Evolutionary conservation across 345 rosid species (phyloP).

Genomic region (Hirschfeldia incana): DNA sequence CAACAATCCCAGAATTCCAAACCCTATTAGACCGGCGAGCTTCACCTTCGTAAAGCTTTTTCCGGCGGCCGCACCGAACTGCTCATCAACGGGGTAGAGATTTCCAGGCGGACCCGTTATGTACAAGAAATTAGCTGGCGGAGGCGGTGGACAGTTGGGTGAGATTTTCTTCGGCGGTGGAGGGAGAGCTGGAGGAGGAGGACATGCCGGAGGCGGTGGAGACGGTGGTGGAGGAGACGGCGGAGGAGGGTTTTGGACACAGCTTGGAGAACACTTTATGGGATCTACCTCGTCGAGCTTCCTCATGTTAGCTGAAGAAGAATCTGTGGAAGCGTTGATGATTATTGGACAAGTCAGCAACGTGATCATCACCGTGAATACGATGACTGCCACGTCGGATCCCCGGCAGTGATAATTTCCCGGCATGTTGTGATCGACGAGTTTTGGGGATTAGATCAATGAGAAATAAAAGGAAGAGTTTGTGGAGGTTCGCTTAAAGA

Average conservation of each 20-base stretch:
- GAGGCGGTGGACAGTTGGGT: slow-evolving; percentile 62
- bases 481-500: slow-evolving; percentile 16
- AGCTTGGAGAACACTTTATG: slow-evolving; percentile 54
- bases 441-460: neutral
- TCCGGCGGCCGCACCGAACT: slow-evolving; percentile 37
- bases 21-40: slow-evolving; percentile 40
- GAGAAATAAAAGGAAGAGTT: neutral
- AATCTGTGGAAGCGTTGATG: slow-evolving; percentile 28
- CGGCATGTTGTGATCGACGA: slow-evolving; percentile 25
- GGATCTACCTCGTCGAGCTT: slow-evolving; percentile 42
- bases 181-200: slow-evolving; percentile 49
- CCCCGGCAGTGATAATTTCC: neutral
- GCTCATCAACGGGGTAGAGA: slow-evolving; percentile 53
- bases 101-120: slow-evolving; percentile 66
- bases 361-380: slow-evolving; percentile 34
- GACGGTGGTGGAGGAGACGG: slow-evolving; percentile 49
- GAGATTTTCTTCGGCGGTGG: slow-evolving; percentile 50
- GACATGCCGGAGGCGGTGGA: slow-evolving; percentile 41
- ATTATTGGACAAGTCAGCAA: slow-evolving; percentile 28
- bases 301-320: slow-evolving; percentile 17
- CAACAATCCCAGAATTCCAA: slow-evolving; percentile 42
- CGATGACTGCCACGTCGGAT: slow-evolving; percentile 8
- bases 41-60: slow-evolving; percentile 28
- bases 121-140: slow-evolving; percentile 50
- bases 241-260: slow-evolving; percentile 54